Percentiles rank a stretch among this genome's conserved stretches.
phyloP scores from a whole-genome alignment of 75 land plant species.

The Azolla pinnata region DNA sequence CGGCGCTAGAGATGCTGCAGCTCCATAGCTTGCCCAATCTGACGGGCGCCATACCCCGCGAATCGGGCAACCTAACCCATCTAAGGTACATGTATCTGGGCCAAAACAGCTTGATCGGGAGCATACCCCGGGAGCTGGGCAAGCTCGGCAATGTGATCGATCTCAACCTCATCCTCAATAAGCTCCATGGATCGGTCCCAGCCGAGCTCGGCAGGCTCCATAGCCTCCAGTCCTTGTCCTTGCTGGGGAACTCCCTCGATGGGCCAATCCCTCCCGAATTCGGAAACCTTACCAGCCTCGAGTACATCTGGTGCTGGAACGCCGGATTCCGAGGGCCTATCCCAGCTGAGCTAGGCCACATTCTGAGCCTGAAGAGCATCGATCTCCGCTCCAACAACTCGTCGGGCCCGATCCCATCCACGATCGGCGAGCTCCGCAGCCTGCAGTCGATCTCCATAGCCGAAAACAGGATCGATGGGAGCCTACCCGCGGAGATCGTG shows the following conservation, averaged over 20 bases:
- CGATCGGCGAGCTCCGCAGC: conserved; percentile 32
- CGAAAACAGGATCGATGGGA: conserved; percentile 29
- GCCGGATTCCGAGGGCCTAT: conserved; percentile 16
- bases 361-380: conserved; percentile 28
- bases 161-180: conserved; percentile 13
- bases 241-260: conserved; percentile 13
- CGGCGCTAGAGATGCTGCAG: conserved; percentile 8
- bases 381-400: conserved; percentile 29
- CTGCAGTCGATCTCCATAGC: conserved; percentile 46
- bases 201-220: conserved; percentile 13
- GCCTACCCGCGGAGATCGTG: conserved; percentile 7
- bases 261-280: conserved; percentile 24
- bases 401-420: conserved; percentile 51
- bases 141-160: conserved; percentile 7
- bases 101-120: conserved; percentile 20
- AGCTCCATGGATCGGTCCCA: conserved; percentile 20
- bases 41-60: conserved; percentile 13
- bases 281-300: conserved; percentile 40
- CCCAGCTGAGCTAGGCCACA: conserved; percentile 37
- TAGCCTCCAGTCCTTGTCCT: conserved; percentile 5
- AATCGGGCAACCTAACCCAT: conserved; percentile 10
- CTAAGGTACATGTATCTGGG: conserved; percentile 17
- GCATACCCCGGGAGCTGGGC: conserved; percentile 20
- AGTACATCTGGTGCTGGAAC: conserved; percentile 4
- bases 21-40: conserved; percentile 3